Evolutionary conservation across 441 rosid species (phyloP), one percentile per base, ranked within the genome.

Genomic region (Biscutella auriculata): DNA sequence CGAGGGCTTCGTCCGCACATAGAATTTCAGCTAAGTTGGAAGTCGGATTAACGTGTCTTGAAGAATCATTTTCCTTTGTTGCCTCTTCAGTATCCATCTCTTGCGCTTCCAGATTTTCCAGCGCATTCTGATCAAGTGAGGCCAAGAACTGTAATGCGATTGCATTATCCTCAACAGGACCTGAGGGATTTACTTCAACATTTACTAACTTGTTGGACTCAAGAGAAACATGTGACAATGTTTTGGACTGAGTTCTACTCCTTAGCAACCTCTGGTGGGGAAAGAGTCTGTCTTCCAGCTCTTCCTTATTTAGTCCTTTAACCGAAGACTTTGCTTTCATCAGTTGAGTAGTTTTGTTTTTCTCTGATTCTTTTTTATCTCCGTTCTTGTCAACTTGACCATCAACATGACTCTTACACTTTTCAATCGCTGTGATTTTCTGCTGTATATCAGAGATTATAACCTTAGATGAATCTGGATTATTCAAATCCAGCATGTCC

Each of bases 211-310:
- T 44, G 28, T 56, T 54, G 21, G 65, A 37, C 41, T 73, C 85
- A 56, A 51, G 53, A 40, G 64, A 25, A 57, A 49, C 74, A 23
- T 68, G 68, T 8, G 66, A 62, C 8, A 78, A 53, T 16, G 67
- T 52, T 70, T 78, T 83, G 25, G 60, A 34, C 14, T 72, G 67
- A 11, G 75, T 67, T 54, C 96, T 77, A 59, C 73, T 72, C 70
- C 81, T 77, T 8, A 90, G 87, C 82, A 94, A 72, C 75, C 79
- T 90, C 45, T 87, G 97, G 77, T 94, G 96, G 57, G 99, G 97
- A 71, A 90, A 82, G n/a, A 94, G 81, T 44, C 95, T 84, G 41
- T 82, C 95, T 75, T 94, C 99, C 19, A 94, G 71, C 69, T 85
- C 92, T 64, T 82, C 88, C 36, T 68, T 68, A 25, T 70, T 80